Evolutionary conservation across 2,329 filamentous ascomycete species (phyloP), one percentile per base, ranked within the genome.

Genomic region (Colletotrichum cuscutae): DNA sequence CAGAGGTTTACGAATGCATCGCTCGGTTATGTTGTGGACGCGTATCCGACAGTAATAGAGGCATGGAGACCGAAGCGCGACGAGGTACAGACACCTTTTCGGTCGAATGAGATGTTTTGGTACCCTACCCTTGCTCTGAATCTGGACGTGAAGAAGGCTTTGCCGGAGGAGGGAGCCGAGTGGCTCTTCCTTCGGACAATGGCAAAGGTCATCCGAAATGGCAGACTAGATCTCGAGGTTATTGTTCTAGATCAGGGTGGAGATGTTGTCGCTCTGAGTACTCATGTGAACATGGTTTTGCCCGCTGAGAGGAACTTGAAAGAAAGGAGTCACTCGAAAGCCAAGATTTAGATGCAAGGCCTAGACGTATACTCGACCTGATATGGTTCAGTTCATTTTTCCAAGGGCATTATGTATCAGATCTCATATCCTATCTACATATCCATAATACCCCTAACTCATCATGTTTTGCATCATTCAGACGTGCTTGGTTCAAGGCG

Each of bases 101-200:
- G 65, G 71, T 67, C 79, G 8, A 76, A 81, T 59, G 78, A 80
- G 9, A 76, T 80, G 6, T 90, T 90, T 76, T 95, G 93, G 94
- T 95, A 94, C 79, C 93, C 93, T 0, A 97, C 94, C 0, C 81
- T 97, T 1, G 84, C 91, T 22, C 82, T 97, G 79, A 95, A 94
- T 79, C 77, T 97, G 26, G 94, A 97, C 74, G 84, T 95, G 52
- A 97, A 96, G 84, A 94, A 92, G 79, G 80, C 86, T 7, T 80
- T 97, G 57, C 93, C 93, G 0, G 82, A 84, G 4, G 88, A 89
- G 54, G 94, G 94, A 0, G 89, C 90, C 1, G 91, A 94, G 79
- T 97, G 93, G 91, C 79, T 97, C 65, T 92, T 92, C 77, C 85
- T 91, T 53, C 86, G 93, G 37, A 86, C 92, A 13, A 86, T 88